A percentile compares a stretch with the other conserved stretches of the same genome.
phyloP scores from a whole-genome alignment of 1,284 basidiomycete species.

The Puccinia hordei region DNA sequence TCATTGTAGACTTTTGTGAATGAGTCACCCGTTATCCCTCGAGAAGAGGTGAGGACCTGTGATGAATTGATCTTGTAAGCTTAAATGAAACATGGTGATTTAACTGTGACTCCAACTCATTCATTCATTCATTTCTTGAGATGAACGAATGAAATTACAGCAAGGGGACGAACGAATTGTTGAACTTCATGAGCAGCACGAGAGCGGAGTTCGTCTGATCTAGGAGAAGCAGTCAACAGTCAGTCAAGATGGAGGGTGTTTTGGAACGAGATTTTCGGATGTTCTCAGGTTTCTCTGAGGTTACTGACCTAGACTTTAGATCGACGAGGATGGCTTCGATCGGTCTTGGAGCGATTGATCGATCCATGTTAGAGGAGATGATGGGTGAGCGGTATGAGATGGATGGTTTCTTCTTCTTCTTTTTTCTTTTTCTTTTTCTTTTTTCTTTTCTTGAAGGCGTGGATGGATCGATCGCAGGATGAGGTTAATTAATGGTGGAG shows the following conservation, averaged over 20 bases:
- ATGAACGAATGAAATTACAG: too few species aligned
- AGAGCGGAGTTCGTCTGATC: conserved; percentile 50
- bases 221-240: conserved; percentile 3
- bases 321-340: conserved; percentile 51
- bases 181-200: conserved; percentile 50
- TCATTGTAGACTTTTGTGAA: conserved; percentile 51
- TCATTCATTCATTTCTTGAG: too few species aligned
- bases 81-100: background rate
- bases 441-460: background rate
- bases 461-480: background rate
- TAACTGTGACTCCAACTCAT: background rate
- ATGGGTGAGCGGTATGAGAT: background rate
- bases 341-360: conserved; percentile 47
- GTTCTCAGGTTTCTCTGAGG: background rate
- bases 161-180: conserved; percentile 46
- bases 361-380: conserved; percentile 30
- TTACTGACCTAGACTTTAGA: conserved; percentile 48
- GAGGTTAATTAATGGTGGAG: background rate
- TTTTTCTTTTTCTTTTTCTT: too few species aligned
- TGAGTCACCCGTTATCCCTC: conserved; percentile 50
- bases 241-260: conserved; percentile 1
- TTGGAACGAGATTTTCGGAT: background rate
- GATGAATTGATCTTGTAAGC: conserved; percentile 13
- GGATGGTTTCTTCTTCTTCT: background rate
- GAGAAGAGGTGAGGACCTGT: conserved; percentile 49